These are phyloP conservation scores for Chlamydomonas asymmetrica DNA, from an alignment of 139 green algal genomes.

Conservation along the genomic window DNA sequence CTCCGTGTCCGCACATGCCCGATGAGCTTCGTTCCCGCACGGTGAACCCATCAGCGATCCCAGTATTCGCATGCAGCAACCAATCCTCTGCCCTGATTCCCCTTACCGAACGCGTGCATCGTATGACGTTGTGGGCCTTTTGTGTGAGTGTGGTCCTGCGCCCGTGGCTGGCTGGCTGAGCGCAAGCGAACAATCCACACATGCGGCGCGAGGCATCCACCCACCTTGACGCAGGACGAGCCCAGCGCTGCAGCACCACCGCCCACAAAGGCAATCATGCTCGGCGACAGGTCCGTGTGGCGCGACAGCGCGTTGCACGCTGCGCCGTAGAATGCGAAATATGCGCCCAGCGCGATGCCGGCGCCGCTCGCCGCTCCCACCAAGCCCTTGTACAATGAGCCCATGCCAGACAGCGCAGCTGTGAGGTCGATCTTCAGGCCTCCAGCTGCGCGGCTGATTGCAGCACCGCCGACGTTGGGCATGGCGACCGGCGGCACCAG, in stretches of 20 bases:
- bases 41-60: no score
- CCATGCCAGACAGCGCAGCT: conserved; percentile 27
- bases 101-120: no score
- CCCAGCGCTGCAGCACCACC: conserved; percentile 77
- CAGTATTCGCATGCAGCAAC: no score
- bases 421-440: conserved; percentile 3
- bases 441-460: background rate
- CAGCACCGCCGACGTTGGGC: background rate
- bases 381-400: conserved; percentile 82
- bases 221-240: conserved; percentile 82
- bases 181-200: no score
- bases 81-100: no score
- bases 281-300: conserved; percentile 46
- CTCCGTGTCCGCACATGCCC: no score
- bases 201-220: no score
- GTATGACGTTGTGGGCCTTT: no score
- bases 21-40: no score
- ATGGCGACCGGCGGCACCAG: conserved; percentile 57
- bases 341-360: conserved; percentile 93
- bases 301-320: conserved; percentile 68
- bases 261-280: conserved; percentile 72
- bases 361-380: conserved; percentile 86
- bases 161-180: no score
- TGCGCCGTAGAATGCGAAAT: conserved; percentile 90
- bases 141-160: no score